Evolutionary conservation across 106 monocot species (phyloP), one percentile per base, ranked within the genome.

Genomic region (Dioscorea dumetorum): DNA sequence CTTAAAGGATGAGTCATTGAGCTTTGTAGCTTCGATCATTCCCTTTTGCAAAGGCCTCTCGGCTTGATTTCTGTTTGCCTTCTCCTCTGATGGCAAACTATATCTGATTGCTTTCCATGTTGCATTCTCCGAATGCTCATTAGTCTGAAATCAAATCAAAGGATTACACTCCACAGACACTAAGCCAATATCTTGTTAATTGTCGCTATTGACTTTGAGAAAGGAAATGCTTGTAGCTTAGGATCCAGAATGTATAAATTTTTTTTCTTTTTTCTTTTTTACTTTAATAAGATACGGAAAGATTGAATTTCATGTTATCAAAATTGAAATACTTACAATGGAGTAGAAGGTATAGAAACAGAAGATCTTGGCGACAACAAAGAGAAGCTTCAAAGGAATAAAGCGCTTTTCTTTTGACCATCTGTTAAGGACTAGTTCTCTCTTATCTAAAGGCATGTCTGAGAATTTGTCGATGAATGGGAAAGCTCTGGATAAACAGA

Each of bases 1-100:
- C n/a, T 81, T 33, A 15, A 94, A 71, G 15, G 94, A 83, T 16
- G 76, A 58, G 60, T 85, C 78, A 9, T 69, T 82, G 6, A 77
- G 49, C 33, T 76, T 22, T 16, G 56, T 64, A 5, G 79, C 79
- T 64, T 94, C 94, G 23, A 91, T 64, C 48, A 94, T 81, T 20
- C 94, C 94, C 51, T 83, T 85, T 2, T 94, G 81, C 0, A 94
- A 74, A 22, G 91, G 94, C 35, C 90, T 83, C 61, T 74, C 78
- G 41, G 2, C 49, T n/a, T 52, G 17, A 33, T 48, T 22, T 18
- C 48, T 54, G 5, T 15, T 19, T 5, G 19, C 8, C 19, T 0
- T 54, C 54, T 19, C 54, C 19, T 15, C 54, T 18, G 54, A 16
- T 18, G 54, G 54, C 19, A 54, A 54, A 14, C 19, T 54, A 54